These are phyloP conservation scores for Suillus occidentalis DNA, from an alignment of 768 basidiomycete species.

Conservation along the genomic window DNA sequence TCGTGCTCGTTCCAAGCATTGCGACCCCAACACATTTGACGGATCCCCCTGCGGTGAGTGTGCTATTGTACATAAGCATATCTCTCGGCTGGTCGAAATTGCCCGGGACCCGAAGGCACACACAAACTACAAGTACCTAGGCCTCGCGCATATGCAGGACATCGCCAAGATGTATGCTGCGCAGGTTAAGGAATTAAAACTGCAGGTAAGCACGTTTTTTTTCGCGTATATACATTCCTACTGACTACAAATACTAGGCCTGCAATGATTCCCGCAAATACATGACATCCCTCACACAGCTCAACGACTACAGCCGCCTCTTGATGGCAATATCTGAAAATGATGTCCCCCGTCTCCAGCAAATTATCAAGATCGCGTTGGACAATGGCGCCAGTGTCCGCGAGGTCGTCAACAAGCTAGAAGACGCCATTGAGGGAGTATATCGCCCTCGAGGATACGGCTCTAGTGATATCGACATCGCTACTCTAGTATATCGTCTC, in stretches of 20 bases:
- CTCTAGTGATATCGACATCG: slow-evolving; percentile 9
- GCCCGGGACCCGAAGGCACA: neutral
- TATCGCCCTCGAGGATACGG: neutral
- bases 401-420: slow-evolving; percentile 9
- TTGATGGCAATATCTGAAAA: slow-evolving; percentile 3
- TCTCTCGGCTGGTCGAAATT: neutral
- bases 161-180: neutral
- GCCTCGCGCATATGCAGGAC: neutral
- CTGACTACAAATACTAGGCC: neutral
- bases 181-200: neutral
- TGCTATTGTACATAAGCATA: neutral
- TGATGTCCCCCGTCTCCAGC: slow-evolving; percentile 9
- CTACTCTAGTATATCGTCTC: slow-evolving; percentile 9
- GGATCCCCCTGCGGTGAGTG: neutral
- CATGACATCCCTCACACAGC: neutral
- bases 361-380: slow-evolving; percentile 6
- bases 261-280: neutral
- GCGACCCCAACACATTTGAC: fast-evolving
- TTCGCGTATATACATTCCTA: neutral
- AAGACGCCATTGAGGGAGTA: slow-evolving; percentile 6
- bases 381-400: slow-evolving; percentile 13
- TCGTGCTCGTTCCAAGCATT: neutral
- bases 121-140: neutral
- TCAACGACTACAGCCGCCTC: slow-evolving; percentile 6
- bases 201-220: neutral